phyloP scores from a whole-genome alignment of 2,329 filamentous ascomycete species.

The Eutypella sp. region DNA sequence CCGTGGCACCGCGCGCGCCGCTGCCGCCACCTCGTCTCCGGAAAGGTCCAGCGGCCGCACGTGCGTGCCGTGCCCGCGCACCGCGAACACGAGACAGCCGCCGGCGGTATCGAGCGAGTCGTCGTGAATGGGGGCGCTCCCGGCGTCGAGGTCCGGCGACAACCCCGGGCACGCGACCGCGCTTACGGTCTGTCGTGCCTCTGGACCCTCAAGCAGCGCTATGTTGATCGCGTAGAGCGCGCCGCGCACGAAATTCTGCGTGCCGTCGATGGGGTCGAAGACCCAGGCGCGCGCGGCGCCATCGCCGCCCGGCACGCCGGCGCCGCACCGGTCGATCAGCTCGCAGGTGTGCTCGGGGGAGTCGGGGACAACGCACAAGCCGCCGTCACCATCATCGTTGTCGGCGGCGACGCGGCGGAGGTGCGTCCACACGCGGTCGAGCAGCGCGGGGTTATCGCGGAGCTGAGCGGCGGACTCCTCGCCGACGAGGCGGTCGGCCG shows the following conservation, averaged over 20 bases:
- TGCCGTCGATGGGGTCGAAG: constrained; percentile 58
- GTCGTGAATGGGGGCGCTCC: constrained; percentile 40
- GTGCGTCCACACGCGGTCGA: constrained; percentile 44
- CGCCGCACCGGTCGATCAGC: constrained; percentile 48
- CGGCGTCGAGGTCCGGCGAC: constrained; percentile 31
- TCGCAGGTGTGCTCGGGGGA: constrained; percentile 44
- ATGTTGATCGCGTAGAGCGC: constrained; percentile 55
- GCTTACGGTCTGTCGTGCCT: constrained; percentile 44
- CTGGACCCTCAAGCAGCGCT: constrained; percentile 41
- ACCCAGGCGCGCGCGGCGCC: constrained; percentile 45
- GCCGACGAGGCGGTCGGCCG: constrained; percentile 47
- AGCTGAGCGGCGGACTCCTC: constrained; percentile 50
- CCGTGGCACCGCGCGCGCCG: constrained; percentile 28
- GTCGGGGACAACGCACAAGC: constrained; percentile 28
- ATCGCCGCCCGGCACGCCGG: constrained; percentile 28
- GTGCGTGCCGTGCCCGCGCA: constrained; percentile 43
- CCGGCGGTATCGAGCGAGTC: constrained; percentile 37
- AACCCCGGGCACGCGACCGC: constrained; percentile 45
- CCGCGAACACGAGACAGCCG: constrained; percentile 49
- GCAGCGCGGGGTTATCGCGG: constrained; percentile 35
- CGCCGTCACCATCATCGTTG: constrained; percentile 20
- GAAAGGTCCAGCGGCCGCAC: constrained; percentile 34
- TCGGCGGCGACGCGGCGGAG: constrained; percentile 28
- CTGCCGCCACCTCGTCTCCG: constrained; percentile 8
- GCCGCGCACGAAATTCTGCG: constrained; percentile 49